Percentiles rank a stretch among this genome's conserved stretches.
Evolutionary conservation across 306 rosid species (phyloP).

Genomic region (Lablab purpureus): DNA sequence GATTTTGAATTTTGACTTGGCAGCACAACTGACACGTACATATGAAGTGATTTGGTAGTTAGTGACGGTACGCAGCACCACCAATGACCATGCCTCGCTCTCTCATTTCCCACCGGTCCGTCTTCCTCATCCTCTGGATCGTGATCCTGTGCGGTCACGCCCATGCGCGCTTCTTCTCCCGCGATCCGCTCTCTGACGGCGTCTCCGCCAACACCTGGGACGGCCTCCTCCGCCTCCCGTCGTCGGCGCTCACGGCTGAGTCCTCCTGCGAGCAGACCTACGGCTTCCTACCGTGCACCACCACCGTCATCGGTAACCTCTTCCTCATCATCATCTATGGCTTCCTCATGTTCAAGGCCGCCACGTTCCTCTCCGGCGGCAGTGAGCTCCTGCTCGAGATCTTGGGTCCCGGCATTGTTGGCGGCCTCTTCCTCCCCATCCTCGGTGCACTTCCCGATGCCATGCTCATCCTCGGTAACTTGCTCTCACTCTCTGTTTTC

Average conservation of each 20-base stretch:
- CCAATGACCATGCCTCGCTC: slow-evolving; percentile 10
- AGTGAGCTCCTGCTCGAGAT: slow-evolving; percentile 90
- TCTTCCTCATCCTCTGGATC: slow-evolving; percentile 45
- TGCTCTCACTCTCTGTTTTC: background rate
- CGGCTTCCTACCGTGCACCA: slow-evolving; percentile 86
- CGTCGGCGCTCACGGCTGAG: slow-evolving; percentile 33
- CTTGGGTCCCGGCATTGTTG: slow-evolving; percentile 94
- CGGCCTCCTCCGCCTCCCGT: slow-evolving; percentile 5
- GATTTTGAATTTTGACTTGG: background rate
- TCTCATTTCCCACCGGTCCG: background rate
- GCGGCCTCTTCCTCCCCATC: slow-evolving; percentile 87
- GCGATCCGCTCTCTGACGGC: slow-evolving; percentile 69
- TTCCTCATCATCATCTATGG: slow-evolving; percentile 80
- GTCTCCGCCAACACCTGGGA: background rate
- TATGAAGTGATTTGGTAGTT: background rate
- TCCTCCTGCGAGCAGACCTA: slow-evolving; percentile 81
- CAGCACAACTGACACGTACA: background rate
- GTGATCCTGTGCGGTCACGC: slow-evolving; percentile 55
- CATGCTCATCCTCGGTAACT: slow-evolving; percentile 62
- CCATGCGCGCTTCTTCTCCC: slow-evolving; percentile 47
- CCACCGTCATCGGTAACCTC: slow-evolving; percentile 59
- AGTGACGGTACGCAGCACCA: too few relatives aligned
- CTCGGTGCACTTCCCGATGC: slow-evolving; percentile 71
- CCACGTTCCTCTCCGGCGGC: slow-evolving; percentile 76
- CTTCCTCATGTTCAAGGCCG: slow-evolving; percentile 74